Conservation (phyloP, 306 rosid species). For the Cyclanthera cordifolia region DNA sequence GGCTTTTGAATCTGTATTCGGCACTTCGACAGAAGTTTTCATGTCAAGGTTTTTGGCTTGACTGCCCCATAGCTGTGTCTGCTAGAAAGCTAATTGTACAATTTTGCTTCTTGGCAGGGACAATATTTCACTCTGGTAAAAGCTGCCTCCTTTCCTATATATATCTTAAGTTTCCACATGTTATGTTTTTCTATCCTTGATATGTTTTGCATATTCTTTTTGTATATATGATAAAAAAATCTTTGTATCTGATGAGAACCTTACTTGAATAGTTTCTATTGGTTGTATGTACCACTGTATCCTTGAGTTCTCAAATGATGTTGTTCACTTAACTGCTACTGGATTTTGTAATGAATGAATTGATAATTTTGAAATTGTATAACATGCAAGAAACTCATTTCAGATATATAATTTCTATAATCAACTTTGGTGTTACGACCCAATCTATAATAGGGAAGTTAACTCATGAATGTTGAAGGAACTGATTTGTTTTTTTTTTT, state of each 20-base stretch:
- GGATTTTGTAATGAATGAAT: not conserved
- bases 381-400: not conserved
- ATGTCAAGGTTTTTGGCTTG: conserved; percentile 76
- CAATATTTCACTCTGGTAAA: conserved; percentile 70
- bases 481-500: no score
- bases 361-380: not conserved
- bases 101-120: conserved; percentile 75
- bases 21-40: conserved; percentile 70
- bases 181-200: conserved; percentile 12
- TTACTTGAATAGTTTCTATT: not conserved
- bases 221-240: not conserved
- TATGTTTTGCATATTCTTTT: not conserved
- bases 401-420: not conserved
- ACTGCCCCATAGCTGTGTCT: conserved; percentile 78
- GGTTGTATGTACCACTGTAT: not conserved
- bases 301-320: not conserved
- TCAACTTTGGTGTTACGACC: no score
- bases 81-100: conserved; percentile 86
- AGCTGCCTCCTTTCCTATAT: conserved; percentile 16
- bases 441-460: no score
- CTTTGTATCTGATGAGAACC: not conserved
- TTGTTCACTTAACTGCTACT: not conserved
- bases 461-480: no score
- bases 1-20: conserved; percentile 81
- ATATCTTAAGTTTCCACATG: not conserved